Percentiles rank a stretch among this genome's conserved stretches.
phyloP scores from a whole-genome alignment of 495 filamentous ascomycete species.

The Hypoxylon cercidicola region DNA sequence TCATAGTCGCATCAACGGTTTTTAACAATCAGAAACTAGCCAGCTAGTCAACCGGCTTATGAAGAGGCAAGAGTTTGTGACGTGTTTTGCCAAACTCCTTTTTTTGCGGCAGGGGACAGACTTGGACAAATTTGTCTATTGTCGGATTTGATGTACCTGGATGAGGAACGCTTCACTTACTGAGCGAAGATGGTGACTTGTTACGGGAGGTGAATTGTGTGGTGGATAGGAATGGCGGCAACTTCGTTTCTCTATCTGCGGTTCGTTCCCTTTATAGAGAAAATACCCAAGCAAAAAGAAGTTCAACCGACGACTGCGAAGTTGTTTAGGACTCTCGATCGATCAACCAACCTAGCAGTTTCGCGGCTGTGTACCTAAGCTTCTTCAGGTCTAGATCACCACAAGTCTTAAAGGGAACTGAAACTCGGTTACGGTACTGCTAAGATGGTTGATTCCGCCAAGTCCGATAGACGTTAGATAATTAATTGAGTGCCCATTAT shows the following conservation, averaged over 20 bases:
- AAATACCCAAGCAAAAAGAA: constrained; percentile 36
- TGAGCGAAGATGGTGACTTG: not conserved
- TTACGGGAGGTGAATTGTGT: not conserved
- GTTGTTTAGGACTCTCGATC: constrained; percentile 4
- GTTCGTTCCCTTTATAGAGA: constrained; percentile 28
- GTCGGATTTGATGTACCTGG: not conserved
- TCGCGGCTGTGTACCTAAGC: not conserved
- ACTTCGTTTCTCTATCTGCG: constrained; percentile 28
- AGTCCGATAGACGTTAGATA: not conserved
- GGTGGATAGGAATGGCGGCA: not conserved
- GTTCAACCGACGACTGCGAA: constrained; percentile 19
- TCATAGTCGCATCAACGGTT: not conserved
- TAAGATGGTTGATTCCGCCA: not conserved
- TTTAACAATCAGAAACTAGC: not conserved
- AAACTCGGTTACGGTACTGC: too few relatives aligned
- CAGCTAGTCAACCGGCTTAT: not conserved
- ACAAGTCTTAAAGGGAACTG: not conserved
- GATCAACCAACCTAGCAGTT: not conserved
- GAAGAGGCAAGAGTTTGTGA: not conserved
- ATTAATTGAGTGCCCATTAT: not conserved
- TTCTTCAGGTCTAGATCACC: not conserved
- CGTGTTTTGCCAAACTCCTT: not conserved
- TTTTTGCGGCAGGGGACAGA: not conserved
- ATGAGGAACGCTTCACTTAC: not conserved
- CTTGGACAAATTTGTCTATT: constrained; percentile 9